Conservation (phyloP, 345 rosid species). For the Eucalyptus curtisii region DNA sequence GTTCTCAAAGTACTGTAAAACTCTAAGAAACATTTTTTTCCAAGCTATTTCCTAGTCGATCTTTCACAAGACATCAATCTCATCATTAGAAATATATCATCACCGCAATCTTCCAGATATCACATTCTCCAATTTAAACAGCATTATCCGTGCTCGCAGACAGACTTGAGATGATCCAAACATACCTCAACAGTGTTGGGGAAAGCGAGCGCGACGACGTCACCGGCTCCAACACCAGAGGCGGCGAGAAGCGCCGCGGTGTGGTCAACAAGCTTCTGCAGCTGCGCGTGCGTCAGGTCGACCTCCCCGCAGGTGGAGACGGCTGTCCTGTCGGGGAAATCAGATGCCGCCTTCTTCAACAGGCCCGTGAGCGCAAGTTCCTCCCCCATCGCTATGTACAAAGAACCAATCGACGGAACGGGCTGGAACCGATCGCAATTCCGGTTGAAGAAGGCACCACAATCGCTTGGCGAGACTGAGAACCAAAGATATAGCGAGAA, state of each 20-base stretch:
- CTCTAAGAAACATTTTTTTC: neutral
- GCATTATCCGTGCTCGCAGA: neutral
- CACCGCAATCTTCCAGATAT: neutral
- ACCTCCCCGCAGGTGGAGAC: conserved; percentile 23
- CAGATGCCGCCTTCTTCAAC: conserved; percentile 24
- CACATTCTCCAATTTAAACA: neutral
- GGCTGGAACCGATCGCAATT: neutral
- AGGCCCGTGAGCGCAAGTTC: conserved; percentile 23
- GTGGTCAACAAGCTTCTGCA: conserved; percentile 29
- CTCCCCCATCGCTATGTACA: conserved; percentile 10
- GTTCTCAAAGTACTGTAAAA: neutral
- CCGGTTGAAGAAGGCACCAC: neutral
- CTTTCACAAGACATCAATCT: neutral
- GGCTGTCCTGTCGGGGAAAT: conserved; percentile 29
- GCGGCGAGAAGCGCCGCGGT: conserved; percentile 40
- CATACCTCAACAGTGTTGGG: conserved; percentile 61
- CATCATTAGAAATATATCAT: neutral
- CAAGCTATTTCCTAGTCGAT: neutral
- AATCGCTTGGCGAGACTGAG: neutral
- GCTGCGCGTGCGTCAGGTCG: conserved; percentile 25
- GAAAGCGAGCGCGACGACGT: conserved; percentile 52
- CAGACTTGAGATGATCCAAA: neutral
- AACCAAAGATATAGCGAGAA: neutral
- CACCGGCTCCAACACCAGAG: conserved; percentile 31
- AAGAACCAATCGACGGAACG: neutral